Conservation (phyloP, 495 filamentous ascomycete genomes). For the Penicillium turbatum region DNA sequence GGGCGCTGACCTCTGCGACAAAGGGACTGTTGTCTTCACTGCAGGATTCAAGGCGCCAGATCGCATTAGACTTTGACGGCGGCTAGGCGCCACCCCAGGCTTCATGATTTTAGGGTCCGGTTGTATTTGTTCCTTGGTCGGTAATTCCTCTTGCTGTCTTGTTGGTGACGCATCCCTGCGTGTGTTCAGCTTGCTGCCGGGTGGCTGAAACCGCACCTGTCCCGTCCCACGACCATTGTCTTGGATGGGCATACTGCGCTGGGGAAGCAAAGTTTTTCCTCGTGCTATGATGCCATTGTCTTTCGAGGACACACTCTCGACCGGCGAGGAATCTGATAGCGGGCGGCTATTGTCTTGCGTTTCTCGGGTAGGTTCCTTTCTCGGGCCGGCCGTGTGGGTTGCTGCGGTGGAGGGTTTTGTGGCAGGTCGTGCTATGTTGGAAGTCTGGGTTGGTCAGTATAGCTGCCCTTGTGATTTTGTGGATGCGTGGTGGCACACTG, state of each 20-base stretch:
- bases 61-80: constrained; percentile 36
- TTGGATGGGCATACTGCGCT: constrained; percentile 16
- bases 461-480: neutral
- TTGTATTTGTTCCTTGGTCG: constrained; percentile 11
- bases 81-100: constrained; percentile 10
- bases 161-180: constrained; percentile 20
- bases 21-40: constrained; percentile 14
- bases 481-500: constrained; percentile 2
- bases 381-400: constrained; percentile 7
- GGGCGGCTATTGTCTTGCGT: constrained; percentile 7
- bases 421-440: constrained; percentile 29
- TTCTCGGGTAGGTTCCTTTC: constrained; percentile 5
- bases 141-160: constrained; percentile 8
- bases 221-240: constrained; percentile 12
- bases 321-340: constrained; percentile 7
- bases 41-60: constrained; percentile 26
- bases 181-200: constrained; percentile 6
- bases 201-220: constrained; percentile 13
- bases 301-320: constrained; percentile 10
- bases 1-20: constrained; percentile 18
- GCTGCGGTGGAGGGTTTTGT: constrained; percentile 11
- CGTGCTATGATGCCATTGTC: constrained; percentile 15
- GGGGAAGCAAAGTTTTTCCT: constrained; percentile 25
- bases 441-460: constrained; percentile 20
- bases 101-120: constrained; percentile 3